Evolutionary conservation across 2,329 filamentous ascomycete species (phyloP), one percentile per base, ranked within the genome.

Genomic region (Nemania serpens): DNA sequence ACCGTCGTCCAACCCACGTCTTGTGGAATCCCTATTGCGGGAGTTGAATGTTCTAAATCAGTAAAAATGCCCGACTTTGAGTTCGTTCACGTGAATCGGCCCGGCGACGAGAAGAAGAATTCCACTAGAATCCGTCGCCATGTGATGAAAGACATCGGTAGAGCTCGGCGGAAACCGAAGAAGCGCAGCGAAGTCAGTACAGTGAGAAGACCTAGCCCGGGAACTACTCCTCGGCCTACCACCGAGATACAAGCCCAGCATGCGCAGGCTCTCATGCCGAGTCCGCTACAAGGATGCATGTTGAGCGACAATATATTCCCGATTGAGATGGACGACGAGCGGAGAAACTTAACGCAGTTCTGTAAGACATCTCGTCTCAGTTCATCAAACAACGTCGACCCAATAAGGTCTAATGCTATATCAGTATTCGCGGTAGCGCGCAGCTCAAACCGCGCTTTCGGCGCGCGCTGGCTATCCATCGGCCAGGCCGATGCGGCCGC

Each of bases 101-200:
- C 71, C 5, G 64, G 64, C 15, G 70, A 71, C 20, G 64, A 70
- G 18, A 72, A 71, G 57, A 67, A 62, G 41, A 65, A 73, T 36
- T 69, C 69, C 10, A 72, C 68, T 9, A 67, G 58, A 39, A 68
- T 73, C 22, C 71, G 71, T 18, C 69, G 68, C 20, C 71, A 72
- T 68, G 71, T 73, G 10, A 73, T 73, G 71, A 73, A 72, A 43
- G 71, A 73, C 43, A 72, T 73, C 22, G 70, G 71, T 47, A 71
- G 64, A 51, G 52, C 71, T 25, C 64, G 71, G 43, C 67, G 71
- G 13, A 69, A 68, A 53, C 67, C 68, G 1, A 69, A 68, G 45
- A 59, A 55, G 18, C 57, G 53, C 11, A 13, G 45, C 33, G 45
- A 69, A 18, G 59, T 62, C 5, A 56, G 58, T 22, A 46, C 66